Base-by-base conservation (phyloP, 257 asterid genomes). In the Capsicum rhomboideum region DNA sequence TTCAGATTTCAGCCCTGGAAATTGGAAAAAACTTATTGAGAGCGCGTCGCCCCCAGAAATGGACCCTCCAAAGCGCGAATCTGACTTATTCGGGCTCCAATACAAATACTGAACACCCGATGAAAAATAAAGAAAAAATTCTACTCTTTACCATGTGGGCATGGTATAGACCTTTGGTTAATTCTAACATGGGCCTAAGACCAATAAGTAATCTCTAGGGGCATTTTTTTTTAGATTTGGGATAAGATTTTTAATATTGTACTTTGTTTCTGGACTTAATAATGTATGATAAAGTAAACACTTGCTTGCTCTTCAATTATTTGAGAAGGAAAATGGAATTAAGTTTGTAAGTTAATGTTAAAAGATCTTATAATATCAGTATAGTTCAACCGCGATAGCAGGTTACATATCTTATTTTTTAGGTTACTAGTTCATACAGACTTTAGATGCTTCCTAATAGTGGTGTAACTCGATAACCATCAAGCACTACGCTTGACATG, bases 31-130 rank as follows among this genome's bases (percentile, higher is more conserved):
- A 10, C 1, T 4, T 12, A 26, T 26, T 26, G 10, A 2, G 20
- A 12, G 20, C 16, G 42, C 8, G 8, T 6, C 40, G 8, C 40
- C 17, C 10, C 10, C 6, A 26, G 5, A 26, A 13, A 26, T 63
- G 20, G 2, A 4, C 40, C 40, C 10, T 50, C 0, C 2, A 63
- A 63, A 6, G 2, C 4, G 3, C 0, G 4, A 26, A 63, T 63
- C 1, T 0, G 8, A 0, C 26, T 61, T 26, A 26, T 2, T 63
- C 11, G 11, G 13, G 3, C 2, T 63, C 14, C 1, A 2, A 13
- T 13, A 13, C 2, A 3, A 28, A 28, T 26, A 13, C 0, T 10
- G 0, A 12, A 12, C 0, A 3, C 1, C 12, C 0, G 18, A 4
- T 26, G 20, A 2, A 34, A 2, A 61, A 26, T 1, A 44, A 44